Base-by-base conservation (phyloP, 192 early-diverging fungal genomes). In the Coemansia sp. region DNA sequence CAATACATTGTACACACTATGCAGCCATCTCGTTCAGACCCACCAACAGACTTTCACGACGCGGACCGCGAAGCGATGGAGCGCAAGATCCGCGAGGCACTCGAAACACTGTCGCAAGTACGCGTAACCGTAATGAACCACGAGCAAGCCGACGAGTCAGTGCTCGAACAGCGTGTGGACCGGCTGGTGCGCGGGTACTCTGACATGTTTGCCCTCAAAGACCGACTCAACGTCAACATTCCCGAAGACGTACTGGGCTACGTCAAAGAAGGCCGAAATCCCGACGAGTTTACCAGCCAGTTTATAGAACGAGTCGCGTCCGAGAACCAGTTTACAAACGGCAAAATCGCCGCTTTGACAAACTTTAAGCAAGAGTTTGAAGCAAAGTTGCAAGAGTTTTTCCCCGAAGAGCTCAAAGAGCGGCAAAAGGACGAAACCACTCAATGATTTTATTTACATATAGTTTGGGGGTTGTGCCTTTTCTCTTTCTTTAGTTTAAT, bases 311-410 rank as follows among this genome's bases (percentile, higher is more conserved):
- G 74, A n/a, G 64, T 81, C 16, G 74, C 74, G 5, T 70, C 73
- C 11, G 78, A 81, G 61, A 75, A 76, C 65, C 78, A 81, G 67
- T 81, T 81, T 24, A 75, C 78, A 8, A 71, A 81, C 27, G 74
- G 74, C 52, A 81, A 81, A 67, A 81, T 80, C 18, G 50, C 75
- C 3, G 75, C 75, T 5, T 54, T 78, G 67, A 73, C 65, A 5
- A 78, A 69, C 64, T 78, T 78, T 38, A 73, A 73, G 64, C 66
- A 69, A 23, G 75, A 78, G 70, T 78, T 59, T 37, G 70, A 73
- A 67, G 66, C 59, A 13, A 73, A 69, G 66, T 59, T 79, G 18
- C 47, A 48, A 18, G 76, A 79, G 41, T 70, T 70, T 47, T 79
- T 79, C 57, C 76, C 76, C 2, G 71, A 79, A 26, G 76, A 79